Evolutionary conservation across 306 rosid genomes (phyloP).

Genomic region (Spatholobus suberectus): DNA sequence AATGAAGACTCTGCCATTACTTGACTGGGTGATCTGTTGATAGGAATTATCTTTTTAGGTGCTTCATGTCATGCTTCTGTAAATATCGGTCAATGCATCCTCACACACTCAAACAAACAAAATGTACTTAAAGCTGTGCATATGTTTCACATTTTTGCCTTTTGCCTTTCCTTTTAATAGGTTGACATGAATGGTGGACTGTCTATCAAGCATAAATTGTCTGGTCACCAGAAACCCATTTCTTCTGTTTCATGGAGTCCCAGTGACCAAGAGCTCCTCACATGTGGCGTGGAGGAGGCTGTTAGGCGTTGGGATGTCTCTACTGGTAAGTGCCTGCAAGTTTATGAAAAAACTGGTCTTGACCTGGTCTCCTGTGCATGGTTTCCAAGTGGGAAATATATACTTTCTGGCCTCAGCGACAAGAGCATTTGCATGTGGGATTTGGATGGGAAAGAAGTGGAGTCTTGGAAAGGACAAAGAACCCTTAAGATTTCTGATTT

Average conservation of each 20-base stretch:
- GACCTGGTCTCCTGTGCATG: conserved; percentile 88
- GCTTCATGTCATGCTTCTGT: conserved; percentile 9
- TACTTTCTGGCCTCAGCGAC: conserved; percentile 80
- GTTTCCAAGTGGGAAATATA: conserved; percentile 80
- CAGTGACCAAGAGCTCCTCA: conserved; percentile 77
- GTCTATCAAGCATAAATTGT: conserved; percentile 70
- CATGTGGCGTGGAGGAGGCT: conserved; percentile 94
- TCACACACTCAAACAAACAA: not conserved
- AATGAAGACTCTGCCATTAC: not conserved
- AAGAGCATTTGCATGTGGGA: conserved; percentile 92
- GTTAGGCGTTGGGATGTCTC: conserved; percentile 91
- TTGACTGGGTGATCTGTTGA: not conserved
- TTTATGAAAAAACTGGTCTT: conserved; percentile 76
- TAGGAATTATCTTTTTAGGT: not conserved
- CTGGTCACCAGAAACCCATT: conserved; percentile 78
- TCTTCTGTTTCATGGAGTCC: conserved; percentile 89
- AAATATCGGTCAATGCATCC: not conserved
- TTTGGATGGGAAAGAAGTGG: conserved; percentile 84
- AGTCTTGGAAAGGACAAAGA: conserved; percentile 80
- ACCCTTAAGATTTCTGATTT: conserved; percentile 86
- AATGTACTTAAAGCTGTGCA: conserved; percentile 6
- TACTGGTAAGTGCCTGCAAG: conserved; percentile 78
- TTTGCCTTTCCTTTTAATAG: conserved; percentile 44
- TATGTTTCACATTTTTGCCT: conserved; percentile 6
- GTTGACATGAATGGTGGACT: conserved; percentile 61